Conservation (phyloP, 108 stramenopile species). For the Fragilariopsis cylindrus region DNA sequence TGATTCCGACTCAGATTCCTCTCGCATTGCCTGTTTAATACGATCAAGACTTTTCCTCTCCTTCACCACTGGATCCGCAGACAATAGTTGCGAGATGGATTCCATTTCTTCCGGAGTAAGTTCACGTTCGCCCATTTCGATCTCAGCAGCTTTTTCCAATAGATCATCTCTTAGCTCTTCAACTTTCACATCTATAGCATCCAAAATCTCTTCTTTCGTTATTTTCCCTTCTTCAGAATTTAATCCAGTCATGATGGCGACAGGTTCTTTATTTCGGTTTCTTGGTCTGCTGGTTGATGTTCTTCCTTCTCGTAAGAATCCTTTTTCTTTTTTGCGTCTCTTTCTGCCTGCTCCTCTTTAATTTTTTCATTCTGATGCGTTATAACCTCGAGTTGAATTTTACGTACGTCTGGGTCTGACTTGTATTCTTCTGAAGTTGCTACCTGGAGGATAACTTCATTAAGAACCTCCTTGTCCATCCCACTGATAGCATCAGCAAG, state of each 20-base stretch:
- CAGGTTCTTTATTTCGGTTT: conserved; percentile 6
- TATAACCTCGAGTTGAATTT: conserved; percentile 81
- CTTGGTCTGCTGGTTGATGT: conserved; percentile 26
- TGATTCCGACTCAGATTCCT: conserved; percentile 30
- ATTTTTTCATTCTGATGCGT: conserved; percentile 81
- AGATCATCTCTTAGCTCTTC: conserved; percentile 21
- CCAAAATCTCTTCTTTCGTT: conserved; percentile 14
- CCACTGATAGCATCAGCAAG: conserved; percentile 92
- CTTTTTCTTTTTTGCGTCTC: conserved; percentile 61
- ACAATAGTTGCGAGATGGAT: conserved; percentile 74
- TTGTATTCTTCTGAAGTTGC: conserved; percentile 84
- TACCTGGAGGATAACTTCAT: conserved; percentile 94
- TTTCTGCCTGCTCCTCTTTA: conserved; percentile 67
- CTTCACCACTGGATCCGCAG: conserved; percentile 77
- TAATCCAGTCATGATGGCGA: not conserved
- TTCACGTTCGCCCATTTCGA: conserved; percentile 32
- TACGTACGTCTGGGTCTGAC: conserved; percentile 67
- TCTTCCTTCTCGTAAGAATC: conserved; percentile 41
- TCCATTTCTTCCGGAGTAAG: conserved; percentile 81
- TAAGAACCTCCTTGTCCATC: conserved; percentile 92
- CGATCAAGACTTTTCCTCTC: conserved; percentile 73
- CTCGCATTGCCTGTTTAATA: conserved; percentile 67
- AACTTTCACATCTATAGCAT: conserved; percentile 8
- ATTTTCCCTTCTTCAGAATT: not conserved
- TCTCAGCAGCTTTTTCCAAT: conserved; percentile 22